phyloP scores from a whole-genome alignment of 345 rosid species.

The Eucalyptus regnans region DNA sequence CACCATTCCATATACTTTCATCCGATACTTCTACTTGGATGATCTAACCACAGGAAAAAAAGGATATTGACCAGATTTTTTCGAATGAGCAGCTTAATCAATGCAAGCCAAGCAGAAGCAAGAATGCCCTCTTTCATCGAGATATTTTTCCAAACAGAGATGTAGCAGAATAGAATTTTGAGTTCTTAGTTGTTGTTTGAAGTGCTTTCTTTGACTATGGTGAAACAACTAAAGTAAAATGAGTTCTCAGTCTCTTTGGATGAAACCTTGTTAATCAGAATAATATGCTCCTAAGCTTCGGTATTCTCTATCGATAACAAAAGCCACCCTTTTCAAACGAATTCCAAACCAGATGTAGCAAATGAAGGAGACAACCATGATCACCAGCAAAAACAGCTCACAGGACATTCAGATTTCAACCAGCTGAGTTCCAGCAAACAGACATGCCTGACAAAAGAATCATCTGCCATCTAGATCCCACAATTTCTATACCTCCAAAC shows the following conservation, averaged over 20 bases:
- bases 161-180: not conserved
- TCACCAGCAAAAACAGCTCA: not conserved
- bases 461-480: not conserved
- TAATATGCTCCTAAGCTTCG: not conserved
- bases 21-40: not conserved
- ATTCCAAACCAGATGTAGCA: not conserved
- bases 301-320: not conserved
- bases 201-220: not conserved
- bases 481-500: not conserved
- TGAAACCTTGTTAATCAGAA: not conserved
- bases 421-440: not conserved
- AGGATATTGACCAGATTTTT: not conserved
- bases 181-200: not conserved
- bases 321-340: not conserved
- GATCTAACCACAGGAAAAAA: not conserved
- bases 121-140: not conserved
- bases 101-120: not conserved
- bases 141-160: not conserved
- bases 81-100: not conserved
- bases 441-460: not conserved
- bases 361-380: not conserved
- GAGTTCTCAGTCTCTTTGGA: not conserved
- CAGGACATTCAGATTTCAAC: not conserved
- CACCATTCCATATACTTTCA: not conserved
- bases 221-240: not conserved